phyloP scores from a whole-genome alignment of 139 green algal genomes.

The Medakamo hakoo region DNA sequence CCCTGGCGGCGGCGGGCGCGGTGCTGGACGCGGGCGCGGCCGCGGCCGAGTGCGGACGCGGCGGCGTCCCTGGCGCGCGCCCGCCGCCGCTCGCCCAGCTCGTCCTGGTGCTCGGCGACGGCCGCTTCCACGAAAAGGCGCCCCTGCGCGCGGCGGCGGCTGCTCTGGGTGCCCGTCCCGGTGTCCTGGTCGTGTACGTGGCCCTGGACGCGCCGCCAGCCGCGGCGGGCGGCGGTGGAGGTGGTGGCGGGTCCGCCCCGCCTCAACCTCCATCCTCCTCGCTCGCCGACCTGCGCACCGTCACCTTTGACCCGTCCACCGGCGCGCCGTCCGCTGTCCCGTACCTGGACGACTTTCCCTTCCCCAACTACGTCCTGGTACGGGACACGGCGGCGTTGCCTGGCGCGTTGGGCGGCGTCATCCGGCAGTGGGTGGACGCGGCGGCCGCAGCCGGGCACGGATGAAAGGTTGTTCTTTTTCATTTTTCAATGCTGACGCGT shows the following conservation, averaged over 20 bases:
- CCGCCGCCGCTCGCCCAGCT: slow-evolving; percentile 63
- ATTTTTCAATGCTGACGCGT: slow-evolving; percentile 2
- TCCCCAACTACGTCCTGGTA: slow-evolving; percentile 93
- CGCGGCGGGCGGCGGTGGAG: not conserved
- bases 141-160: slow-evolving; percentile 44
- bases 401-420: slow-evolving; percentile 65
- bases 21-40: slow-evolving; percentile 50
- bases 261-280: no score
- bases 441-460: not conserved
- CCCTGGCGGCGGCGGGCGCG: slow-evolving; percentile 53
- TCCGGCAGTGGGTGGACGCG: slow-evolving; percentile 92
- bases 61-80: not conserved
- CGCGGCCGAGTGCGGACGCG: no score
- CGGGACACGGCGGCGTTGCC: slow-evolving; percentile 73
- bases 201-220: slow-evolving; percentile 39
- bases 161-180: slow-evolving; percentile 29
- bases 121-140: slow-evolving; percentile 93
- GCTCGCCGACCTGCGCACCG: slow-evolving; percentile 56
- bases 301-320: slow-evolving; percentile 58
- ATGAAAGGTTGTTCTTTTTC: slow-evolving; percentile 5
- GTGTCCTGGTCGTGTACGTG: slow-evolving; percentile 85
- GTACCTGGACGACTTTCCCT: slow-evolving; percentile 97
- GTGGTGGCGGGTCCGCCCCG: not conserved
- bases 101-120: slow-evolving; percentile 91
- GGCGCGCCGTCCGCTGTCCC: slow-evolving; percentile 77